Evolutionary conservation across 2,329 filamentous ascomycete genomes (phyloP).

Genomic region (Colletotrichum brevisporum): DNA sequence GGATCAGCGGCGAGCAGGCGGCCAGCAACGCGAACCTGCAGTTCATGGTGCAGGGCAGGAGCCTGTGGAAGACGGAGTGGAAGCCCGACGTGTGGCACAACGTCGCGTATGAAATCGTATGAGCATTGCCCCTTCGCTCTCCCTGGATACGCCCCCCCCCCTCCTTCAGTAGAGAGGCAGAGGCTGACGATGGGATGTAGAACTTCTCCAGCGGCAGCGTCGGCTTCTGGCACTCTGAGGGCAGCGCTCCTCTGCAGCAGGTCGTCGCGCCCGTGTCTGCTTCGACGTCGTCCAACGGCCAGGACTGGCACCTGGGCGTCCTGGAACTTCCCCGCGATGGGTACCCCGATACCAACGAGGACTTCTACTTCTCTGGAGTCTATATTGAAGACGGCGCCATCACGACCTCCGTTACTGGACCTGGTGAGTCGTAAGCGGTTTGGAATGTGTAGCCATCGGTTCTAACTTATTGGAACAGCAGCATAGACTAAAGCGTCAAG

Average conservation of each 20-base stretch:
- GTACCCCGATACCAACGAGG: slow-evolving; percentile 69
- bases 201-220: slow-evolving; percentile 75
- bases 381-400: slow-evolving; percentile 70
- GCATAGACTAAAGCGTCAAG: neutral
- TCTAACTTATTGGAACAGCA: slow-evolving; percentile 12
- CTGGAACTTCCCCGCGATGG: slow-evolving; percentile 73
- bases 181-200: slow-evolving; percentile 16
- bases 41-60: slow-evolving; percentile 74
- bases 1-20: slow-evolving; percentile 63
- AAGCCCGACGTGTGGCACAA: slow-evolving; percentile 80
- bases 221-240: slow-evolving; percentile 79
- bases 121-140: slow-evolving; percentile 35
- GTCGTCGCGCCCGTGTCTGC: slow-evolving; percentile 72
- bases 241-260: slow-evolving; percentile 67
- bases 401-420: slow-evolving; percentile 51
- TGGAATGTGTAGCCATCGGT: neutral
- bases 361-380: slow-evolving; percentile 80
- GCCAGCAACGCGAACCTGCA: slow-evolving; percentile 68
- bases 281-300: slow-evolving; percentile 75
- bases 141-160: too few relatives aligned
- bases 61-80: slow-evolving; percentile 75
- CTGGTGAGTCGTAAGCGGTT: slow-evolving; percentile 22
- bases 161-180: too few relatives aligned
- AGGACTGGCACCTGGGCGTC: slow-evolving; percentile 81
- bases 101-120: slow-evolving; percentile 77